Base-by-base conservation (phyloP, 176 grass and related monocot species). In the Cenchrus fungigraminus region DNA sequence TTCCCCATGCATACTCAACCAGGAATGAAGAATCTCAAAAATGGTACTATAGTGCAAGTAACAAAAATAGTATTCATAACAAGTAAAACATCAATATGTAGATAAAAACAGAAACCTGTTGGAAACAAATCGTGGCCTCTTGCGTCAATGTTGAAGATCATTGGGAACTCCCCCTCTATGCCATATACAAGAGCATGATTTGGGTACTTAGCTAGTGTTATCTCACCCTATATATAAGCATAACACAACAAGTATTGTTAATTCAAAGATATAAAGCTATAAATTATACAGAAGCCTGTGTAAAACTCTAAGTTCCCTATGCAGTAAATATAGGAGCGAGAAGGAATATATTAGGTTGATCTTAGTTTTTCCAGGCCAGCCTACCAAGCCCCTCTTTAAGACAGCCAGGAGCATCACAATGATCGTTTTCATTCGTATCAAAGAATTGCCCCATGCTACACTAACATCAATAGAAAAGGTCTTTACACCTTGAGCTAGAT, bases 121-220 rank as follows among this genome's bases (percentile, higher is more conserved):
- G 96, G 96, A 84, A 91, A 95, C 58, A 95, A 82, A 55, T 95
- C 91, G 55, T 90, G 90, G 63, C 93, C 96, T 83, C 93, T 86
- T 77, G 93, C 96, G 87, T 98, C 96, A 65, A 92, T 61, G 66
- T 98, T 91, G 3, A 98, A 98, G 83, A 98, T 84, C 91, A 95
- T 90, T 7, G 93, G 96, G 67, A 87, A 68, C 20, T 85, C 93
- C 64, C 93, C 96, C 78, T 98, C 96, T 84, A 95, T 85, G 65
- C 83, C 79, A 94, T 98, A 98, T 44, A 98, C 96, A 87, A 92
- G 93, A 82, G 79, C 74, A 44, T 91, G 85, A 54, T 91, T 98
- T 22, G 91, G 83, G 83, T 95, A 98, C 88, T 98, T 98, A 29
- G 93, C 80, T 66, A 98, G 85, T 58, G 87, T 87, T 78, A 98